These are phyloP conservation scores for Ophiostoma sp. DNA, from an alignment of 2,329 filamentous ascomycete genomes.

Conservation along the genomic window DNA sequence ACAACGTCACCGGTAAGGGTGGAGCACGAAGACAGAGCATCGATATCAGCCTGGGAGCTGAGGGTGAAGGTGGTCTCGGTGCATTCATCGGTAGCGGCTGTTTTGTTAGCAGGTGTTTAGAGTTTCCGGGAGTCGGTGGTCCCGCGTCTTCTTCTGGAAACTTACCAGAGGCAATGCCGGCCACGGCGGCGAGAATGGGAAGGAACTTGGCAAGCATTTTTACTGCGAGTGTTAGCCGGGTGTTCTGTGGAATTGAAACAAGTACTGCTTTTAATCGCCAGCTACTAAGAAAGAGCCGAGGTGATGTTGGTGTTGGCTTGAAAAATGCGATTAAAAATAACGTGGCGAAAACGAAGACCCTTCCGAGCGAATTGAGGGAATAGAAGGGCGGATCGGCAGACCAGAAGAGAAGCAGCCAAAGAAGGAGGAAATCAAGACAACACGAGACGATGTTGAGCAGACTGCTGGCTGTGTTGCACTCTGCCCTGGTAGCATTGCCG, in stretches of 20 bases:
- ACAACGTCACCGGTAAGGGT: conserved; percentile 64
- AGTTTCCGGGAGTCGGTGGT: conserved; percentile 16
- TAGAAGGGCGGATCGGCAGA: background rate
- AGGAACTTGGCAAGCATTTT: conserved; percentile 43
- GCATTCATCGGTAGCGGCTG: conserved; percentile 28
- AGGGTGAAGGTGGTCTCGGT: conserved; percentile 47
- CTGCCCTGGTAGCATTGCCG: background rate
- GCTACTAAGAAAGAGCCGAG: background rate
- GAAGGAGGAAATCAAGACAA: background rate
- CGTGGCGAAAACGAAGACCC: background rate
- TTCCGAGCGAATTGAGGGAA: background rate
- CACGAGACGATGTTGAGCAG: background rate
- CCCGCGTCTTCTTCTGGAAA: background rate
- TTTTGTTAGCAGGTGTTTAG: conserved; percentile 15
- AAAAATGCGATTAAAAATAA: background rate
- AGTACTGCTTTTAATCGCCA: background rate
- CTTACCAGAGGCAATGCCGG: conserved; percentile 40
- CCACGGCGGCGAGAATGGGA: conserved; percentile 39
- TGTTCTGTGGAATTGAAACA: background rate
- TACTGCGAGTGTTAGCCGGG: conserved; percentile 20
- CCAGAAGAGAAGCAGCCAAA: background rate
- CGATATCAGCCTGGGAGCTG: conserved; percentile 59
- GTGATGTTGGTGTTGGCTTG: background rate
- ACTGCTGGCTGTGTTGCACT: background rate
- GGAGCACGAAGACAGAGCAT: conserved; percentile 56